A percentile compares a stretch with the other conserved stretches of the same genome.
phyloP scores from a whole-genome alignment of 805 yeast species.

The Candida pini region DNA sequence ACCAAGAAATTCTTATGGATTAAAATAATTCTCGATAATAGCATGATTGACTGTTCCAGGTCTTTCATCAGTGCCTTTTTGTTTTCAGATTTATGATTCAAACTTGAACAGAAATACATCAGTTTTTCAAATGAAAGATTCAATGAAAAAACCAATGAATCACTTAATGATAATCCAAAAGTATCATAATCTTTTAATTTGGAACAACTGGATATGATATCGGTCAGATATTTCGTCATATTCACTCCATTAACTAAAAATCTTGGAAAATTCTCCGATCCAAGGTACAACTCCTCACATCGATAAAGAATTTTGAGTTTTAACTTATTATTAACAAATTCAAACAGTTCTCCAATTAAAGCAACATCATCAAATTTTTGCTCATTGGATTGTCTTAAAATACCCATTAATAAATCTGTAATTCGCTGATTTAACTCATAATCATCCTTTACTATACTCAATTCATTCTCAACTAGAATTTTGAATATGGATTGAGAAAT shows the following conservation, averaged over 20 bases:
- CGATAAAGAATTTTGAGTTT: slow-evolving; percentile 30
- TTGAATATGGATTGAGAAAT: slow-evolving; percentile 36
- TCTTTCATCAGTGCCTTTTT: slow-evolving; percentile 11
- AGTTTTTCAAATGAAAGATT: slow-evolving; percentile 36
- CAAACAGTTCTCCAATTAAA: slow-evolving; percentile 35
- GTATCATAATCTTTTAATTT: slow-evolving; percentile 20
- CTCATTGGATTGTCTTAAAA: slow-evolving; percentile 10
- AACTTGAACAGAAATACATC: slow-evolving; percentile 23
- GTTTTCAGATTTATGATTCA: slow-evolving; percentile 18
- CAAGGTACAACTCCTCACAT: slow-evolving; percentile 37
- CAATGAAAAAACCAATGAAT: slow-evolving; percentile 36
- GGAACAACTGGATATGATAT: slow-evolving; percentile 43
- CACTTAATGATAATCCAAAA: slow-evolving; percentile 23
- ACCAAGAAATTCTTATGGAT: slow-evolving; percentile 51
- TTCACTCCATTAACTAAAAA: slow-evolving; percentile 20
- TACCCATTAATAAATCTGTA: slow-evolving; percentile 5
- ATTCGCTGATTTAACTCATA: slow-evolving; percentile 7
- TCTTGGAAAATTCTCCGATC: slow-evolving; percentile 36
- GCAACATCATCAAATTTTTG: slow-evolving; percentile 9
- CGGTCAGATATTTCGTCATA: slow-evolving; percentile 35
- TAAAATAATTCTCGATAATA: slow-evolving; percentile 49
- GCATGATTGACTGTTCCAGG: slow-evolving; percentile 33
- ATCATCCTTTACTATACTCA: slow-evolving; percentile 4
- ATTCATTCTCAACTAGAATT: slow-evolving; percentile 21
- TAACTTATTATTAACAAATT: slow-evolving; percentile 26